Evolutionary conservation across 768 basidiomycete species (phyloP).

Genomic region (Boletus eberwhitei): DNA sequence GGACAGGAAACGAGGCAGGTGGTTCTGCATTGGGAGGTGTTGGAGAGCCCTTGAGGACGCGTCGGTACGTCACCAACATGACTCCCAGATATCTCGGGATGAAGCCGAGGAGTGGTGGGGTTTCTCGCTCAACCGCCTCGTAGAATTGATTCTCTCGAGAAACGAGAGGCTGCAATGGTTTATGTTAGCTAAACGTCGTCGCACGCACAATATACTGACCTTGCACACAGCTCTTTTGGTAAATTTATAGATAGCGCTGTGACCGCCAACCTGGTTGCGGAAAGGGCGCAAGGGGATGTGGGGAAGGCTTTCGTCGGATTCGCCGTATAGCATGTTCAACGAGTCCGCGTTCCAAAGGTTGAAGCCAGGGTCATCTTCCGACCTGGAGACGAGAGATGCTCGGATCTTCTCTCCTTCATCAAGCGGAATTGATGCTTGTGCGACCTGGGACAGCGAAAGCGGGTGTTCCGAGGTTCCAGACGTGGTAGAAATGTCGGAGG

Average conservation of each 20-base stretch:
- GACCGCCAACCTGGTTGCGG: conserved; percentile 96
- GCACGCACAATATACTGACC: conserved; percentile 46
- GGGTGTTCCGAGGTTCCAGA: conserved; percentile 39
- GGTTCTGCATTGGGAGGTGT: conserved; percentile 21
- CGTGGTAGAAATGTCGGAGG: conserved; percentile 59
- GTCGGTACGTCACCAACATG: conserved; percentile 95
- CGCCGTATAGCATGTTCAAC: conserved; percentile 40
- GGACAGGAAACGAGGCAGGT: conserved; percentile 12
- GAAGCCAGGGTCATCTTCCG: conserved; percentile 15
- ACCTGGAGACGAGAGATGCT: conserved; percentile 5
- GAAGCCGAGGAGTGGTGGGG: conserved; percentile 87
- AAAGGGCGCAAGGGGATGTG: conserved; percentile 94
- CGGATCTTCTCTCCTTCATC: conserved; percentile 16
- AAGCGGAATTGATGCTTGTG: conserved; percentile 16
- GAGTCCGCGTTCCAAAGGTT: conserved; percentile 32
- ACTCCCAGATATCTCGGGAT: conserved; percentile 99
- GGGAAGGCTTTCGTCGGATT: conserved; percentile 61
- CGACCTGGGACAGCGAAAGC: conserved; percentile 27
- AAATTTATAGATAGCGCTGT: conserved; percentile 96
- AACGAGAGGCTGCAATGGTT: conserved; percentile 72
- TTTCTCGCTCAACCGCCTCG: conserved; percentile 91
- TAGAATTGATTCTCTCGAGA: conserved; percentile 98
- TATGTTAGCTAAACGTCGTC: conserved; percentile 11
- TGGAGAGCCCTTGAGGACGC: conserved; percentile 50
- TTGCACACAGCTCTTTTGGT: conserved; percentile 98